Evolutionary conservation across 2,329 filamentous ascomycete species (phyloP).

Genomic region (Fusarium nematophilum): DNA sequence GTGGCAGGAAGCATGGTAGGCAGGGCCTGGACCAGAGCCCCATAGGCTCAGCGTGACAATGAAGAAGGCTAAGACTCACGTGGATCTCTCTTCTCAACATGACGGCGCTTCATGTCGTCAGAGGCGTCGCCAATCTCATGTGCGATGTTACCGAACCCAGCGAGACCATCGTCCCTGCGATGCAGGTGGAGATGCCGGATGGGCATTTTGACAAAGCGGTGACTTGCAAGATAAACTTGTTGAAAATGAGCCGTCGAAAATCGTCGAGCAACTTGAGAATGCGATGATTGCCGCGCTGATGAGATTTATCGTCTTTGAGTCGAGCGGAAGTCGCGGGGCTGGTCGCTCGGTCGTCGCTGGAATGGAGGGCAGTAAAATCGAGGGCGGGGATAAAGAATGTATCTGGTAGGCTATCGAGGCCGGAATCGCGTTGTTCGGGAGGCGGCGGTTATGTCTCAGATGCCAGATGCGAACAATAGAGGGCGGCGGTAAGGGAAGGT

Average conservation of each 20-base stretch:
- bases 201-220: slow-evolving; percentile 44
- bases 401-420: slow-evolving; percentile 36
- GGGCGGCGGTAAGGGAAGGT: slow-evolving; percentile 19
- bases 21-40: background rate
- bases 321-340: slow-evolving; percentile 30
- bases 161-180: slow-evolving; percentile 41
- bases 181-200: slow-evolving; percentile 45
- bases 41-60: background rate
- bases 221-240: background rate
- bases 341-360: slow-evolving; percentile 35
- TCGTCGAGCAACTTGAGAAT: background rate
- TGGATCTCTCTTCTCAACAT: slow-evolving; percentile 29
- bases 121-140: slow-evolving; percentile 30
- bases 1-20: background rate
- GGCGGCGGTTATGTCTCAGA: slow-evolving; percentile 43
- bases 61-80: slow-evolving; percentile 12
- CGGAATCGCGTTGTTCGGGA: slow-evolving; percentile 32
- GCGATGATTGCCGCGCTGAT: background rate
- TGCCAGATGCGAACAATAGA: slow-evolving; percentile 23
- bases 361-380: slow-evolving; percentile 43
- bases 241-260: background rate
- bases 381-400: slow-evolving; percentile 44
- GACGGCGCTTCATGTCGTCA: slow-evolving; percentile 17
- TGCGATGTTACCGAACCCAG: slow-evolving; percentile 44
- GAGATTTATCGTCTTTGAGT: slow-evolving; percentile 31